phyloP scores from a whole-genome alignment of 1,139 yeast genomes.

The Petasospora fabianii region DNA sequence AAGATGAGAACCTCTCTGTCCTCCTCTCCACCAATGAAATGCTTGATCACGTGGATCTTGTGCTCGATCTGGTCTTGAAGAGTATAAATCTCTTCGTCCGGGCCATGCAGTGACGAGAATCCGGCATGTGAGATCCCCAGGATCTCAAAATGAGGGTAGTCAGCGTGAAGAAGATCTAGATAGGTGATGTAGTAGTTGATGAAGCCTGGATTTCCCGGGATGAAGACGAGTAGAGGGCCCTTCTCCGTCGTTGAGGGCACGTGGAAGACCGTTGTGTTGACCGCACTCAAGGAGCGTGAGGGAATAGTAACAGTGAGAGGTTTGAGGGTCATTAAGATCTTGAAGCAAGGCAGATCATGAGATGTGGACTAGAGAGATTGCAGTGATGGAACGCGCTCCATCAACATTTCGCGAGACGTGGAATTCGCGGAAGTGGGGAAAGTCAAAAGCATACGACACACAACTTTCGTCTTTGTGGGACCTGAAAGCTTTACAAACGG shows the following conservation, averaged over 20 bases:
- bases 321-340: constrained; percentile 4
- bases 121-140: constrained; percentile 50
- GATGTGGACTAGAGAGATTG: background rate
- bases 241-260: constrained; percentile 1
- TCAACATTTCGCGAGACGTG: background rate
- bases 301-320: constrained; percentile 4
- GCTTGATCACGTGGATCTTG: constrained; percentile 39
- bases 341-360: too few relatives aligned
- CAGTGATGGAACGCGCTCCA: background rate
- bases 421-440: background rate
- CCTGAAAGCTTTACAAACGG: background rate
- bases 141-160: constrained; percentile 43
- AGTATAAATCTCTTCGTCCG: constrained; percentile 29
- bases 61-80: constrained; percentile 52
- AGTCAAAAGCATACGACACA: background rate
- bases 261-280: constrained; percentile 19
- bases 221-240: constrained; percentile 42
- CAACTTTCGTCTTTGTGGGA: background rate
- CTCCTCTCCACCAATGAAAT: constrained; percentile 19
- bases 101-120: constrained; percentile 16
- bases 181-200: constrained; percentile 54
- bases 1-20: constrained; percentile 41
- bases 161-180: constrained; percentile 35
- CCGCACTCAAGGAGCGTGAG: background rate
- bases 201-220: constrained; percentile 71